Evolutionary conservation across 2,329 filamentous ascomycete genomes (phyloP).

Genomic region (Penicillium verrucosum): DNA sequence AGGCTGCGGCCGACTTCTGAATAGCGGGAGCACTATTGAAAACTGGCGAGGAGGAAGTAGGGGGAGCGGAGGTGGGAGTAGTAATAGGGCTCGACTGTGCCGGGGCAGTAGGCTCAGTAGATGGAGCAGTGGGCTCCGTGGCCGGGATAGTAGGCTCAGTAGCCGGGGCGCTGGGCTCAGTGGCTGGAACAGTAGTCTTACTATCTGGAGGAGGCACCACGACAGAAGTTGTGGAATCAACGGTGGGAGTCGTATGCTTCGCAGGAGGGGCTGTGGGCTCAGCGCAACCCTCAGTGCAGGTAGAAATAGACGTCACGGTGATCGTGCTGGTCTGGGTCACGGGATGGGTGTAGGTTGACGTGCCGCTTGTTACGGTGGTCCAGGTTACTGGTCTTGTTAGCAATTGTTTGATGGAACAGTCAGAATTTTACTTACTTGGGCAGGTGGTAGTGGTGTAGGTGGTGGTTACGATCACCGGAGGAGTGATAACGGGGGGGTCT

Average conservation of each 20-base stretch:
- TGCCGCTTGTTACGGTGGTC: conserved; percentile 21
- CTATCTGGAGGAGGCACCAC: neutral
- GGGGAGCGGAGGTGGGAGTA: conserved; percentile 4
- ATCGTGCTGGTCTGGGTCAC: conserved; percentile 25
- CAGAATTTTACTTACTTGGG: conserved; percentile 21
- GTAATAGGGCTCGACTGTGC: neutral
- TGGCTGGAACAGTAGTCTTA: no score
- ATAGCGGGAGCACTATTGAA: conserved; percentile 21
- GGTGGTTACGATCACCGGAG: conserved; percentile 18
- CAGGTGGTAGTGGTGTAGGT: conserved; percentile 30
- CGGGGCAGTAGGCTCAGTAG: neutral
- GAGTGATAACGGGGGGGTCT: neutral
- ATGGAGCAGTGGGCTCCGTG: neutral
- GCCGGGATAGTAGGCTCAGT: neutral
- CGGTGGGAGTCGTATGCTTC: neutral
- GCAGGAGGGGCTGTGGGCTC: conserved; percentile 4
- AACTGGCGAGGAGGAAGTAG: conserved; percentile 8
- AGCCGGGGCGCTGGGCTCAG: no score
- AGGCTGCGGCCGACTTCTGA: conserved; percentile 14
- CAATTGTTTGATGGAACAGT: neutral
- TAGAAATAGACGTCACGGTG: conserved; percentile 23
- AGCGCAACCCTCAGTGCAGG: conserved; percentile 18
- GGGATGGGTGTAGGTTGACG: conserved; percentile 21
- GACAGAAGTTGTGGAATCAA: neutral
- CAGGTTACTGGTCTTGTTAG: conserved; percentile 23